Evolutionary conservation across 83 land plant genomes (phyloP), one percentile per base, ranked within the genome.

Genomic region (Picea mariana): DNA sequence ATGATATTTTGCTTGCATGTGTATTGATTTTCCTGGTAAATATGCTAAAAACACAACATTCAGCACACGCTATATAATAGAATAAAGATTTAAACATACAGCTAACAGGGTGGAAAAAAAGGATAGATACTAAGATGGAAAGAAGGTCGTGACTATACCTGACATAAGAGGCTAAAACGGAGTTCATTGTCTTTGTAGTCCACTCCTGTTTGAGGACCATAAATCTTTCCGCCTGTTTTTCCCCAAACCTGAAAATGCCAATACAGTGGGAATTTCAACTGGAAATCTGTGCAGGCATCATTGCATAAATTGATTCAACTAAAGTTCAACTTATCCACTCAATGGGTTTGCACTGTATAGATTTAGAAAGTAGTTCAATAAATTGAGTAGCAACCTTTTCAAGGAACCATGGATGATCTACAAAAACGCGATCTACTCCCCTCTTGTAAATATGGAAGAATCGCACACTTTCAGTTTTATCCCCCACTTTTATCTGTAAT

Each of bases 341-440:
- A 72, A 42, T 44, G 55, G 24, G 18, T 11, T 44, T 71, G 44
- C 73, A 38, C 20, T 69, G 42, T 34, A 71, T 34, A 27, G n/a
- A 38, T n/a, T 59, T 17, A 0, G 23, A 60, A 59, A 23, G 23
- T 1, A 20, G 47, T 73, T 73, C 9, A 44, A 20, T 11, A 44
- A 21, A 31, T 20, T 5, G 4, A 78, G 67, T 20, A 27, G 12
- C 24, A 58, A 95, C 99, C 99, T 90, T 97, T 80, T 93, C 92
- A 75, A 97, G 96, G 85, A 97, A 97, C 40, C 75, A 27, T 38
- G 99, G 99, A 61, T 97, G 99, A 83, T 97, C 99, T 21, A 97
- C 93, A 82, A 95, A 97, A 15, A 97, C 93, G 40, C 99, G 96
- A 84, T 97, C 99, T 3, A 97, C 99, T 63, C 99, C 99, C 34